Evolutionary conservation across 352 stramenopile genomes (phyloP).

Genomic region (Globisporangium splendens): DNA sequence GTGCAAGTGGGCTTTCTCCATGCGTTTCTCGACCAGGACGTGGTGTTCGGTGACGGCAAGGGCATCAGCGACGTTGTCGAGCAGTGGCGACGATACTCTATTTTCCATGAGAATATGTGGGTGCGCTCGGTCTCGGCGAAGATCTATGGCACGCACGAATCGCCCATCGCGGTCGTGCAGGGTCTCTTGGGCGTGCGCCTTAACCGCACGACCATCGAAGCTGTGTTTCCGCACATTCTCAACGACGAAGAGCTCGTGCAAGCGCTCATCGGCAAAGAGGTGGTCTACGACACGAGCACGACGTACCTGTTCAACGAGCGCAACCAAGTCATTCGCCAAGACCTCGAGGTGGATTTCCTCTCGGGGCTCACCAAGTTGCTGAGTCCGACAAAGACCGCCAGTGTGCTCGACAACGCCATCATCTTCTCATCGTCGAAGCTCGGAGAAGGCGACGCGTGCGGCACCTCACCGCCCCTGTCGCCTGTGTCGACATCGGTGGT

Average conservation of each 20-base stretch:
- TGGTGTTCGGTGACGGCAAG: constrained; percentile 31
- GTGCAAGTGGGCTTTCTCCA: constrained; percentile 48
- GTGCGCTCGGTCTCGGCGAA: constrained; percentile 29
- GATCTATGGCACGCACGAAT: constrained; percentile 39
- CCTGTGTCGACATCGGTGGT: too few species aligned
- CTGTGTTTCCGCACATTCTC: constrained; percentile 66
- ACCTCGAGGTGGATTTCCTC: constrained; percentile 57
- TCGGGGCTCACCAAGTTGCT: constrained; percentile 37
- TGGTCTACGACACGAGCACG: constrained; percentile 53
- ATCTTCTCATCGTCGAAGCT: constrained; percentile 26
- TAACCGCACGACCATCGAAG: constrained; percentile 51
- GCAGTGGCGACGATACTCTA: constrained; percentile 62
- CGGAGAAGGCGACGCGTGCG: constrained; percentile 2
- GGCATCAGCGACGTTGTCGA: constrained; percentile 43
- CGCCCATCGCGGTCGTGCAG: constrained; percentile 48
- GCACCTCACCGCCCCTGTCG: too few species aligned
- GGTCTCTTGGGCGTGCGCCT: constrained; percentile 39
- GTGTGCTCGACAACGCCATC: constrained; percentile 29
- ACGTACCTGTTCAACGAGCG: constrained; percentile 53
- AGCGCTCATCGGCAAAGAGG: constrained; percentile 41
- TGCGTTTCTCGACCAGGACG: constrained; percentile 44
- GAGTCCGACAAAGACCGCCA: constrained; percentile 21
- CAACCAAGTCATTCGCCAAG: constrained; percentile 47
- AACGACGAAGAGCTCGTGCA: constrained; percentile 52
- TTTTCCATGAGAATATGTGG: constrained; percentile 44